Conservation (phyloP, 192 early-diverging fungal species). For the Glomus cerebriforme region DNA sequence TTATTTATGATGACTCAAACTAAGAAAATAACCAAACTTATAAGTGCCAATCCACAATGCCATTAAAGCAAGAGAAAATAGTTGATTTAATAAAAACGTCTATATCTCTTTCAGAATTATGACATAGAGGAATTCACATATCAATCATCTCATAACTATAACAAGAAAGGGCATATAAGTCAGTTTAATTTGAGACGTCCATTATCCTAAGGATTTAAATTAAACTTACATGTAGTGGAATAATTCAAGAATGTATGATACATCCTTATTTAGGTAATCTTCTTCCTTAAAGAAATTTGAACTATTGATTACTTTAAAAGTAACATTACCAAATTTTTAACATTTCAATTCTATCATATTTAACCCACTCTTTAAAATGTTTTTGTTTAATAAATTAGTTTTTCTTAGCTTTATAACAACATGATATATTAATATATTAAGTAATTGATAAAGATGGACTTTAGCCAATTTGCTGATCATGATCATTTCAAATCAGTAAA, state of each 20-base stretch:
- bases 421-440: too few species aligned
- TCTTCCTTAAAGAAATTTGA: too few species aligned
- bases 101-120: conserved; percentile 29
- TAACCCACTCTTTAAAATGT: too few species aligned
- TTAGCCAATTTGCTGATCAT: too few species aligned
- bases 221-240: conserved; percentile 17
- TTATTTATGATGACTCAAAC: neutral
- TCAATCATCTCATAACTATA: conserved; percentile 24
- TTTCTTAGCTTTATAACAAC: too few species aligned
- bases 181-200: neutral
- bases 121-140: conserved; percentile 1
- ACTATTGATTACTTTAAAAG: too few species aligned
- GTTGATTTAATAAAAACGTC: conserved; percentile 24
- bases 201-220: neutral
- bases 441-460: too few species aligned
- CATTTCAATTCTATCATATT: too few species aligned
- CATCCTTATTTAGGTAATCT: conserved; percentile 21
- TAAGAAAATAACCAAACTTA: conserved; percentile 18
- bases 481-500: too few species aligned
- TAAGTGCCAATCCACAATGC: conserved; percentile 25
- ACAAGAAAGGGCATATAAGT: neutral
- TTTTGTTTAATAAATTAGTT: too few species aligned
- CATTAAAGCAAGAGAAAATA: conserved; percentile 30
- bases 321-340: too few species aligned
- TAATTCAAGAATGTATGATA: conserved; percentile 23